Conservation (phyloP, 306 rosid species). For the Quercus dentata region DNA sequence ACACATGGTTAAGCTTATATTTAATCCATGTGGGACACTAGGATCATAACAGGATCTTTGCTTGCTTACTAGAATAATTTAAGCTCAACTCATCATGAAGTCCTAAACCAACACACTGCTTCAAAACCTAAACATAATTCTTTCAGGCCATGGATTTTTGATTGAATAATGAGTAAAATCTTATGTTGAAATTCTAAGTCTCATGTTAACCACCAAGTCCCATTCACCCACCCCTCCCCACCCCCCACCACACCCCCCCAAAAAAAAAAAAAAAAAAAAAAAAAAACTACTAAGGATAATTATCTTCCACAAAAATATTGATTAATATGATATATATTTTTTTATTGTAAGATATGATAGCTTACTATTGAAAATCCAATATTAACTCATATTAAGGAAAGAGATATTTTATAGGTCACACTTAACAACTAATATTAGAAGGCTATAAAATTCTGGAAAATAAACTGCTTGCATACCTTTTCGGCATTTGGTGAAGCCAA, state of each 20-base stretch:
- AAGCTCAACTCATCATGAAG: background rate
- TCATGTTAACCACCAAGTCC: background rate
- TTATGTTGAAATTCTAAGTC: background rate
- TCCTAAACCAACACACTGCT: background rate
- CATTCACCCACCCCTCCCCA: background rate
- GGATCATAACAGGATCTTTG: background rate
- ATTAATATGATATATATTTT: background rate
- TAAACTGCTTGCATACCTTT: constrained; percentile 56
- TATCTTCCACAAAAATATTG: background rate
- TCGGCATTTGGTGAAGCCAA: constrained; percentile 96
- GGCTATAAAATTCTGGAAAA: constrained; percentile 7
- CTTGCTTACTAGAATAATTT: background rate
- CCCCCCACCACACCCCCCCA: too few relatives aligned
- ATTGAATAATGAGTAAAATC: constrained; percentile 1
- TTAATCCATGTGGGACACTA: too few relatives aligned
- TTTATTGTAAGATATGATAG: background rate
- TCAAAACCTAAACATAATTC: background rate
- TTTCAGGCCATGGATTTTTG: background rate
- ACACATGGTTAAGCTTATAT: too few relatives aligned
- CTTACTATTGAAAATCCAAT: background rate
- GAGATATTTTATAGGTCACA: background rate
- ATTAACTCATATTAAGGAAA: background rate
- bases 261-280: too few relatives aligned
- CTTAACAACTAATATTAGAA: background rate
- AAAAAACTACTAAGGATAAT: background rate